A percentile compares a stretch with the other conserved stretches of the same genome.
phyloP scores from a whole-genome alignment of 441 rosid species.

The Monsonia emarginata region DNA sequence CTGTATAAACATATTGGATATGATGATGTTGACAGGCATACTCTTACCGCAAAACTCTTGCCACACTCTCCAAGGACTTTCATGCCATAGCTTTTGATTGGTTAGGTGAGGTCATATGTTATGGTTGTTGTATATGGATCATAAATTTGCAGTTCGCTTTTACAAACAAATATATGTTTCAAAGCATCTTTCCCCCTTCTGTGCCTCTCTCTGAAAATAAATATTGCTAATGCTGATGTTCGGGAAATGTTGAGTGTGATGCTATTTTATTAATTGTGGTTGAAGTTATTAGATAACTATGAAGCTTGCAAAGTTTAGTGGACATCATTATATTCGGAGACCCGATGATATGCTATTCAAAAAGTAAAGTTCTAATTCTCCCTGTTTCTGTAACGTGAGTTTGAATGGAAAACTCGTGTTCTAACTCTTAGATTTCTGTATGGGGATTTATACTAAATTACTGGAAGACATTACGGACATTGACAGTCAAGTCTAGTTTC shows the following conservation, averaged over 20 bases:
- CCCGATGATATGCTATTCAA: no score
- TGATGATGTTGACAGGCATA: constrained; percentile 47
- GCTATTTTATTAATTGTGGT: neutral
- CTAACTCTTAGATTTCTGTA: neutral
- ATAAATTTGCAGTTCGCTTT: neutral
- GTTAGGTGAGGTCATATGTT: constrained; percentile 39
- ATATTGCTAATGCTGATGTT: neutral
- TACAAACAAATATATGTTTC: neutral
- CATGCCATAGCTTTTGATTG: constrained; percentile 80
- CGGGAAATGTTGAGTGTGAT: neutral
- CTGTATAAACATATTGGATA: neutral
- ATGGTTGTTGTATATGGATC: no score
- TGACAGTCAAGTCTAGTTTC: no score
- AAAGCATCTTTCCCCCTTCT: neutral
- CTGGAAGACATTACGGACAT: neutral
- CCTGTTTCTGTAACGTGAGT: neutral
- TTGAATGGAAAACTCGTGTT: neutral
- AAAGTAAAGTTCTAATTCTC: neutral
- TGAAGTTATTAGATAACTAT: no score
- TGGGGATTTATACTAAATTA: neutral
- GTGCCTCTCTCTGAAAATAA: neutral
- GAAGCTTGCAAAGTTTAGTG: no score
- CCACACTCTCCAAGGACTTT: constrained; percentile 55
- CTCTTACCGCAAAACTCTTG: constrained; percentile 74
- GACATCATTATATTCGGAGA: no score